Base-by-base conservation (phyloP, 1,139 yeast genomes). In the Candida tropicalis region DNA sequence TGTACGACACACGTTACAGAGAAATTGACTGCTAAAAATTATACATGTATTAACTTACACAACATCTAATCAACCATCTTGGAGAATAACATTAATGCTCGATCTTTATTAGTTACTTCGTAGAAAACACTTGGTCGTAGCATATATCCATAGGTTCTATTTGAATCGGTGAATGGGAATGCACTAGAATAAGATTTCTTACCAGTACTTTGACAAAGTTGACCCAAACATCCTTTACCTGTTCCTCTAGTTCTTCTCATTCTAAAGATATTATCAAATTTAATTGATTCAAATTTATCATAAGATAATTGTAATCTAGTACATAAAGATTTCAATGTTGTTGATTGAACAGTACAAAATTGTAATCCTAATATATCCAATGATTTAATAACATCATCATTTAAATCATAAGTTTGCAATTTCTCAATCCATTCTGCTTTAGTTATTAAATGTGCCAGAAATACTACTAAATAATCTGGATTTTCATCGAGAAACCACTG, bases 201-300 rank as follows among this genome's bases (percentile, higher is more conserved):
- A 5, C 41, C 31, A 6, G 26, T 31, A 23, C 29, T 25, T 13
- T 38, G 40, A 35, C 46, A 43, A 24, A 43, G 39, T 26, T 43
- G 46, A 25, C 46, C 46, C 15, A 43, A 27, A 28, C 43, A 40
- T 8, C 46, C 46, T n/a, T 34, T 38, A 2, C 39, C 32, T 5
- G 42, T 41, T 4, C 44, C 42, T 23, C 17, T 31, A 11, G 44
- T 36, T 23, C 25, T 22, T 5, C 32, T 33, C 44, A 43, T 35
- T 10, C 37, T 33, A 17, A 40, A 36, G 16, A 35, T 17, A 15
- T 23, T 22, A 17, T 36, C 28, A 32, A 40, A 43, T 15, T 41
- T 33, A 6, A 16, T 23, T 9, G 35, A 23, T 38, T 43, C 46
- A 27, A 26, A 40, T 18, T 17, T 35, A n/a, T 33, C 26, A 25